Conservation (phyloP, 345 rosid genomes). For the Passiflora organensis region DNA sequence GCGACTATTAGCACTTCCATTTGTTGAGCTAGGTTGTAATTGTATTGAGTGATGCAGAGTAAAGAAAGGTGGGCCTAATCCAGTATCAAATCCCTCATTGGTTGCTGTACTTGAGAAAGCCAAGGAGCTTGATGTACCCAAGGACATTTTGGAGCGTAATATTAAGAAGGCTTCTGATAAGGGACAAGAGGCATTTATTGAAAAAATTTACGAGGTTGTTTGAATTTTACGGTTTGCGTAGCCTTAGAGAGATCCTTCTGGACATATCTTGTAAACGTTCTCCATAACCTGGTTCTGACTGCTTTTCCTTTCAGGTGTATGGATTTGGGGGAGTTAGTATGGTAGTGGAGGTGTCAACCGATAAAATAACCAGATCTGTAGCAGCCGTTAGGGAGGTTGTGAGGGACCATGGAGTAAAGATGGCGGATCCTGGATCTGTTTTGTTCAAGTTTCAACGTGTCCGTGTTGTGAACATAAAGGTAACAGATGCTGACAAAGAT, state of each 20-base stretch:
- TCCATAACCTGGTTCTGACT: background rate
- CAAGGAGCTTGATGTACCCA: slow-evolving; percentile 87
- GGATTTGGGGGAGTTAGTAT: slow-evolving; percentile 93
- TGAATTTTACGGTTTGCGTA: slow-evolving; percentile 3
- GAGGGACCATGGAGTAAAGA: slow-evolving; percentile 84
- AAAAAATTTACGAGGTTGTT: slow-evolving; percentile 79
- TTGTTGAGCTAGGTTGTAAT: background rate
- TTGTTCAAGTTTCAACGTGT: slow-evolving; percentile 84
- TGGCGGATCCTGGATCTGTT: slow-evolving; percentile 95
- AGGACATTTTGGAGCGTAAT: slow-evolving; percentile 89
- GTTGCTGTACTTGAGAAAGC: slow-evolving; percentile 82
- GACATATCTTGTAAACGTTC: background rate
- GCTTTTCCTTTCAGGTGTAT: slow-evolving; percentile 55
- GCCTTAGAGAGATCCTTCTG: background rate
- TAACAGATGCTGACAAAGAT: slow-evolving; percentile 70
- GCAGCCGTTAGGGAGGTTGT: slow-evolving; percentile 78
- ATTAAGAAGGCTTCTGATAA: slow-evolving; percentile 84
- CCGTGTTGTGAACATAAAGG: slow-evolving; percentile 67
- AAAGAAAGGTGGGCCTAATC: slow-evolving; percentile 82
- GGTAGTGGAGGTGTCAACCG: slow-evolving; percentile 85
- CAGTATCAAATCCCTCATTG: slow-evolving; percentile 60
- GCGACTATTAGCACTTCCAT: background rate
- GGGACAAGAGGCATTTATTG: slow-evolving; percentile 85
- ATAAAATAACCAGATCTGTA: slow-evolving; percentile 79
- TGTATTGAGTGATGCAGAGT: slow-evolving; percentile 45